Conservation (phyloP, 2,329 filamentous ascomycete genomes). For the Arthroderma sp. region DNA sequence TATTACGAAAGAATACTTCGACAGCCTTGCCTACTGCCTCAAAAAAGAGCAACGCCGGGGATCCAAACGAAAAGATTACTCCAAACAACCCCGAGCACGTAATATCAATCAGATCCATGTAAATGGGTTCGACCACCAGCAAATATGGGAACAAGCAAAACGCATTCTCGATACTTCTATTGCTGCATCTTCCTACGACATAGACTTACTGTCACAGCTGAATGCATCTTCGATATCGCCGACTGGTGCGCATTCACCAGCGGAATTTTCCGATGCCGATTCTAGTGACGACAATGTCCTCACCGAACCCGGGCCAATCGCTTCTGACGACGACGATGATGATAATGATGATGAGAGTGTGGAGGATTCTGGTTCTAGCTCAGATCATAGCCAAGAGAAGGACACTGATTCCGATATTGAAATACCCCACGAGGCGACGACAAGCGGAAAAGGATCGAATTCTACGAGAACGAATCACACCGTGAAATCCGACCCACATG, state of each 20-base stretch:
- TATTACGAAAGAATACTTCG: constrained; percentile 67
- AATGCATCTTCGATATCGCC: neutral
- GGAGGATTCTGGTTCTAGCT: neutral
- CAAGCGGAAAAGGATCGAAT: neutral
- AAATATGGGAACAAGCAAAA: constrained; percentile 89
- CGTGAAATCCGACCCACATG: constrained; percentile 49
- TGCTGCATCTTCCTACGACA: constrained; percentile 39
- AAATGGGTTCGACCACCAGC: constrained; percentile 73
- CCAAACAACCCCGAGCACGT: constrained; percentile 33
- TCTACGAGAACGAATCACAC: neutral
- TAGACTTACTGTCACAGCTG: constrained; percentile 13
- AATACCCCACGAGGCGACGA: no score
- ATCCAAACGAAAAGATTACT: constrained; percentile 61
- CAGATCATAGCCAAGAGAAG: no score
- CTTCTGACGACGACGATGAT: constrained; percentile 5
- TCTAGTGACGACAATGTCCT: constrained; percentile 2
- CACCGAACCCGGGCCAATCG: neutral
- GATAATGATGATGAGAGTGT: constrained; percentile 9
- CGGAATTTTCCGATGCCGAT: neutral
- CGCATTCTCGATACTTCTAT: constrained; percentile 60
- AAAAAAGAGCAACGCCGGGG: constrained; percentile 53
- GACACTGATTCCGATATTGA: no score
- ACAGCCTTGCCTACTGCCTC: constrained; percentile 68
- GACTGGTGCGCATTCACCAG: neutral
- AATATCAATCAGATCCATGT: constrained; percentile 69